Evolutionary conservation across 345 rosid genomes (phyloP).

Genomic region (Melaleuca alternifolia): DNA sequence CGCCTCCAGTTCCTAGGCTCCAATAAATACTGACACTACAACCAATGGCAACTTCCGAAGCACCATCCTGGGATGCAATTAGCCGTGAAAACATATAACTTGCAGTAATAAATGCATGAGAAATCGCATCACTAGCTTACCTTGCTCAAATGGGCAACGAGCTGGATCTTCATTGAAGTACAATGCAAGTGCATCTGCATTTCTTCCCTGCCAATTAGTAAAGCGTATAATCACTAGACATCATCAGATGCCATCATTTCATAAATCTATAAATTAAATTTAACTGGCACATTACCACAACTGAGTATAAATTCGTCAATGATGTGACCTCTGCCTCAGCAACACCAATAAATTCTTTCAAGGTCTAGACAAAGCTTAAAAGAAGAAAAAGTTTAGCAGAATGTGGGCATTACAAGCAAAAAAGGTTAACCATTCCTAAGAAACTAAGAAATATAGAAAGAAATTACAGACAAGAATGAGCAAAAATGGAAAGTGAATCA

Average conservation of each 20-base stretch:
- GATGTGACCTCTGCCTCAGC: slow-evolving; percentile 80
- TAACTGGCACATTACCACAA: slow-evolving; percentile 52
- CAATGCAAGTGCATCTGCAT: slow-evolving; percentile 93
- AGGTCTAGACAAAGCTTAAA: slow-evolving; percentile 32
- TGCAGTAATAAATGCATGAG: neutral
- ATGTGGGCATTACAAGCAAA: neutral
- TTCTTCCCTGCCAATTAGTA: slow-evolving; percentile 65
- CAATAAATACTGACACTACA: neutral
- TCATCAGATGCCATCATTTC: neutral
- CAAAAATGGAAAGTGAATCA: neutral
- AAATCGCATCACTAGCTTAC: slow-evolving; percentile 20
- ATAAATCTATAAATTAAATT: neutral
- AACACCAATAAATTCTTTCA: slow-evolving; percentile 59
- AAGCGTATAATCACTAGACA: neutral
- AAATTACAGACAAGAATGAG: neutral
- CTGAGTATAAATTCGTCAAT: slow-evolving; percentile 66
- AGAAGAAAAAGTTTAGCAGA: neutral
- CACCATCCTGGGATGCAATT: neutral
- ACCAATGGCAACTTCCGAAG: neutral
- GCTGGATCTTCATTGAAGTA: slow-evolving; percentile 98
- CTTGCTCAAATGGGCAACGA: slow-evolving; percentile 97
- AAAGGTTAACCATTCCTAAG: neutral
- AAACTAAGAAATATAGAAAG: neutral
- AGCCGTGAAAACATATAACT: neutral
- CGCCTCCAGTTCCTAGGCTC: neutral